Conservation (phyloP, 306 rosid species). For the Biancaea sappan region DNA sequence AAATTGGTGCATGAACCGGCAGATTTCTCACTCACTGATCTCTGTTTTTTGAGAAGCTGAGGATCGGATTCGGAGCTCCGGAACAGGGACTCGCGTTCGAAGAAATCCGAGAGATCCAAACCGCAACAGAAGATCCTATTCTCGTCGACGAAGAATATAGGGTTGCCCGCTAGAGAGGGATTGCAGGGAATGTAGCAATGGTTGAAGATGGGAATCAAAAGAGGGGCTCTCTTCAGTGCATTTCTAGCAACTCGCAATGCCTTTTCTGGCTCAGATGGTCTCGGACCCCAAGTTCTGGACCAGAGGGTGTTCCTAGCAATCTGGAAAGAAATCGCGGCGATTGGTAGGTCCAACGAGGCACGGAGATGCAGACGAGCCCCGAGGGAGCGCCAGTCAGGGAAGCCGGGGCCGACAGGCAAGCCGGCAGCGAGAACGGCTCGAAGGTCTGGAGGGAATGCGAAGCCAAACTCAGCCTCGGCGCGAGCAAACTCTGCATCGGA, state of each 20-base stretch:
- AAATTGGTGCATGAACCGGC: conserved; percentile 66
- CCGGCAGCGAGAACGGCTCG: conserved; percentile 89
- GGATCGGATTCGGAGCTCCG: conserved; percentile 61
- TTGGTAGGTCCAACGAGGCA: conserved; percentile 86
- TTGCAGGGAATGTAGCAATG: conserved; percentile 98
- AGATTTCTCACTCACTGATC: conserved; percentile 79
- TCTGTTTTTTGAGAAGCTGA: conserved; percentile 60
- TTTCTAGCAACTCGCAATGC: conserved; percentile 76
- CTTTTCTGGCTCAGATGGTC: conserved; percentile 84
- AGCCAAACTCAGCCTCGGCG: conserved; percentile 91
- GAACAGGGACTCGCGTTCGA: conserved; percentile 75
- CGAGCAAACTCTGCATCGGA: conserved; percentile 87
- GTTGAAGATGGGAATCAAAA: conserved; percentile 86
- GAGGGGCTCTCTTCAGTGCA: conserved; percentile 92
- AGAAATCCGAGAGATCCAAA: conserved; percentile 87
- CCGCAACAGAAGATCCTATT: conserved; percentile 91
- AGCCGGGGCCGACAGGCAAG: conserved; percentile 83
- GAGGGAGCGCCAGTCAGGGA: conserved; percentile 86
- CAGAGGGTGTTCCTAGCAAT: conserved; percentile 82
- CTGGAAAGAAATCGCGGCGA: conserved; percentile 95
- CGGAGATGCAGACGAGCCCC: conserved; percentile 86
- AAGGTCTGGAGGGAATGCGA: conserved; percentile 91
- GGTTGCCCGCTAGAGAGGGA: conserved; percentile 90
- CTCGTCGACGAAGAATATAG: conserved; percentile 89
- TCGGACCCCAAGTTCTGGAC: conserved; percentile 89